Percentiles rank a stretch among this genome's conserved stretches.
These are phyloP conservation scores for Gypsophila paniculata DNA, from an alignment of 179 eudicot genomes.

Conservation along the genomic window DNA sequence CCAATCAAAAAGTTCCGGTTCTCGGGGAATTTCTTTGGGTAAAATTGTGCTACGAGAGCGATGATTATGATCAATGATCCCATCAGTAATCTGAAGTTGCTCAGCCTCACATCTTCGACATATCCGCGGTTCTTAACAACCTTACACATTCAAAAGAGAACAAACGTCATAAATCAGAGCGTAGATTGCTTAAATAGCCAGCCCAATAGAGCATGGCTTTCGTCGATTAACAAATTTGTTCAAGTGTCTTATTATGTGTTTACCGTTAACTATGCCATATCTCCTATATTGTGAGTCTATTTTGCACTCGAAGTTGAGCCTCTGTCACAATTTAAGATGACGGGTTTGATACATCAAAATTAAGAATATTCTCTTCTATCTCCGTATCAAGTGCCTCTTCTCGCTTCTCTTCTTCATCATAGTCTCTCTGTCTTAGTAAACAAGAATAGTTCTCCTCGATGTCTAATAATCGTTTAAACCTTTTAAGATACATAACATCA, in stretches of 20 bases:
- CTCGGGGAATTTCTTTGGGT: constrained; percentile 85
- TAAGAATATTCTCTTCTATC: not conserved
- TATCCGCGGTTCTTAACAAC: constrained; percentile 74
- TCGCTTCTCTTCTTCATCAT: not conserved
- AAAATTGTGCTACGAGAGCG: constrained; percentile 87
- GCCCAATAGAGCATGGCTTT: too few species aligned
- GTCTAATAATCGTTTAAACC: not conserved
- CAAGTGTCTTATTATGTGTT: too few species aligned
- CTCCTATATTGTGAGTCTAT: not conserved
- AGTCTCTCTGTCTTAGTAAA: not conserved
- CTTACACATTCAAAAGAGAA: constrained; percentile 28
- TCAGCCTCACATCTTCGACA: constrained; percentile 85
- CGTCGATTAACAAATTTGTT: too few species aligned
- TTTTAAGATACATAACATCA: not conserved
- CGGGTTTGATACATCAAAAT: not conserved
- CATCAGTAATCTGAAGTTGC: constrained; percentile 66
- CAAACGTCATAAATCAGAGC: not conserved
- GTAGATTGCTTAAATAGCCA: not conserved
- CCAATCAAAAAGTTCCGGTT: constrained; percentile 60
- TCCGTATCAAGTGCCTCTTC: not conserved
- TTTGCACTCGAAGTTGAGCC: not conserved
- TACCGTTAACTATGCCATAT: not conserved
- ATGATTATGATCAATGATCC: constrained; percentile 64
- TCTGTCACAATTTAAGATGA: not conserved
- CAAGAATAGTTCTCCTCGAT: not conserved